Evolutionary conservation across 1,139 yeast species (phyloP).

Genomic region (Nematodospora anomalae): DNA sequence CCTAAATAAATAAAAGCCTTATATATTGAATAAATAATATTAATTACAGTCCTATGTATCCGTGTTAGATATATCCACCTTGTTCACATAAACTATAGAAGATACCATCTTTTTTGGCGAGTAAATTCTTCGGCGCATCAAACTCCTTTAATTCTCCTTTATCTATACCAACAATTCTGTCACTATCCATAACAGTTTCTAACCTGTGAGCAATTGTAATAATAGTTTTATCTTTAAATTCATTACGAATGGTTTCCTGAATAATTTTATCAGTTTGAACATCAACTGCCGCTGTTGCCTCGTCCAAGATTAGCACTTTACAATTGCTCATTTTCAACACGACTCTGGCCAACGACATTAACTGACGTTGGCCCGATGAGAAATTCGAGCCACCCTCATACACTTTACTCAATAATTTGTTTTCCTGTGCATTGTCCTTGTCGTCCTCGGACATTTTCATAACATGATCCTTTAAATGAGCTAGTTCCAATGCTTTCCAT

Average conservation of each 20-base stretch:
- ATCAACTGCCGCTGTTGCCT: conserved; percentile 87
- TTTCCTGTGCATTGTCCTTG: conserved; percentile 19
- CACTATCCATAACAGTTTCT: conserved; percentile 81
- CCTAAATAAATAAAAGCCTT: too few relatives aligned
- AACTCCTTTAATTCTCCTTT: conserved; percentile 68
- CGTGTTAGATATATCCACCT: conserved; percentile 16
- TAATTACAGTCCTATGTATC: too few relatives aligned
- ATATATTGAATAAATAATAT: too few relatives aligned
- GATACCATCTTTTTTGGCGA: conserved; percentile 15
- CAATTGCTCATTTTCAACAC: conserved; percentile 55
- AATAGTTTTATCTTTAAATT: conserved; percentile 66
- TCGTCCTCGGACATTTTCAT: conserved; percentile 25
- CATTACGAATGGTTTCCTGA: conserved; percentile 68
- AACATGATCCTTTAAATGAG: conserved; percentile 53
- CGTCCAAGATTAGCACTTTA: conserved; percentile 68
- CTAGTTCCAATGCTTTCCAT: conserved; percentile 53
- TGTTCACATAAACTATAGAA: conserved; percentile 20
- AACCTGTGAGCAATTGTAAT: conserved; percentile 81
- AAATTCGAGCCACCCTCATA: conserved; percentile 72
- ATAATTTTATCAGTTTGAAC: conserved; percentile 73
- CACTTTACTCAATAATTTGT: conserved; percentile 43
- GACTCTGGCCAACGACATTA: conserved; percentile 75
- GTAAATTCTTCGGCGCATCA: conserved; percentile 50
- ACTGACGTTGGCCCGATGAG: conserved; percentile 77
- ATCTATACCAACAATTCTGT: conserved; percentile 67